Evolutionary conservation across 2,329 filamentous ascomycete genomes (phyloP).

Genomic region (Aspergillus eucalypticola): DNA sequence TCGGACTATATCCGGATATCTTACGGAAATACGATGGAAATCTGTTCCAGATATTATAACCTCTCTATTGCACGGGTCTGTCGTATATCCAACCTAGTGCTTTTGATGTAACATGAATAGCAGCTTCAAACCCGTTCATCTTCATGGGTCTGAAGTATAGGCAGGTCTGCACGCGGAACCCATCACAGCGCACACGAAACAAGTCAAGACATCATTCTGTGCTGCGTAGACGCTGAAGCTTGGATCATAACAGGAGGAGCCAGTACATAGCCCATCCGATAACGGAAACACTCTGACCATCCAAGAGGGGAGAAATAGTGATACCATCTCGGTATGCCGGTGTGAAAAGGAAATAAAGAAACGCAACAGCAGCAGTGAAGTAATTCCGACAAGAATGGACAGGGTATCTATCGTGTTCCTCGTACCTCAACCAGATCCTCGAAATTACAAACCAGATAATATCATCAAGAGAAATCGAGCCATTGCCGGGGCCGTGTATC

Average conservation of each 20-base stretch:
- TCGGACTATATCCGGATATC: too few relatives aligned
- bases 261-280: too few relatives aligned
- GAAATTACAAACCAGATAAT: constrained; percentile 15
- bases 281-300: too few relatives aligned
- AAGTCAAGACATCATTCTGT: neutral
- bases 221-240: neutral
- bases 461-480: constrained; percentile 8
- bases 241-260: too few relatives aligned
- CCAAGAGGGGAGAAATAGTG: constrained; percentile 1
- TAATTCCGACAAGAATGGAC: constrained; percentile 19
- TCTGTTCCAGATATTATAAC: neutral
- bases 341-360: neutral
- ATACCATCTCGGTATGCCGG: neutral
- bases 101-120: neutral
- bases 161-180: neutral
- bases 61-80: neutral
- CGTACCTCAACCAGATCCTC: constrained; percentile 21
- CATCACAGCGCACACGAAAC: neutral
- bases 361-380: constrained; percentile 9
- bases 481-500: constrained; percentile 16
- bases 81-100: neutral
- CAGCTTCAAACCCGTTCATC: neutral
- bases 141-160: neutral
- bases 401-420: constrained; percentile 34
- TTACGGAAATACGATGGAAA: neutral